Evolutionary conservation across 1,139 yeast species (phyloP).

Genomic region (Kodamaea suecica): DNA sequence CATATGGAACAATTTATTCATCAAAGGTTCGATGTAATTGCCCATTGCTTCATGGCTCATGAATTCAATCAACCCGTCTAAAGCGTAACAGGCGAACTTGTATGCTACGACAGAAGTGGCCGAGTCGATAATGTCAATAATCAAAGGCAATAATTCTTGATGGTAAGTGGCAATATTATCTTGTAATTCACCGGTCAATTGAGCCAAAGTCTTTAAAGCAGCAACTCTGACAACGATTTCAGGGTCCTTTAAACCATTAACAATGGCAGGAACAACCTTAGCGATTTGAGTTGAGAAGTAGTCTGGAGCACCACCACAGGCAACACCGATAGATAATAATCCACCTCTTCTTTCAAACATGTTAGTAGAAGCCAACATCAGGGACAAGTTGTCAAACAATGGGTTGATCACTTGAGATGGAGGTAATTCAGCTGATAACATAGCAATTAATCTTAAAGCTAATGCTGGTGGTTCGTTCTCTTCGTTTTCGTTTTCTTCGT

Average conservation of each 20-base stretch:
- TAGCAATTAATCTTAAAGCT: constrained; percentile 78
- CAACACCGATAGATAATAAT: constrained; percentile 74
- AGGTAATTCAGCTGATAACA: constrained; percentile 79
- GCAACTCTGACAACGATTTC: constrained; percentile 78
- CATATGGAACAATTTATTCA: constrained; percentile 85
- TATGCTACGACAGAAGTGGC: constrained; percentile 83
- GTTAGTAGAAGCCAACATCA: constrained; percentile 60
- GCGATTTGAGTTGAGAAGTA: constrained; percentile 73
- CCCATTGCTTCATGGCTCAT: constrained; percentile 85
- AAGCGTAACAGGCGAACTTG: constrained; percentile 86
- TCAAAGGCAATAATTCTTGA: constrained; percentile 76
- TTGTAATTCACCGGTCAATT: constrained; percentile 79
- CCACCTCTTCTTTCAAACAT: constrained; percentile 87
- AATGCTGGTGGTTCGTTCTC: constrained; percentile 77
- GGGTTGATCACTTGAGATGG: constrained; percentile 89
- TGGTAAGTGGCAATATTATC: constrained; percentile 82
- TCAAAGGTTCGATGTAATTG: constrained; percentile 79
- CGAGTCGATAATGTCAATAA: constrained; percentile 80
- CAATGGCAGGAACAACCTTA: constrained; percentile 68
- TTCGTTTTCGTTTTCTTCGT: constrained; percentile 89
- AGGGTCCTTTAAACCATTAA: constrained; percentile 76
- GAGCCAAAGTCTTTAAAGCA: constrained; percentile 78
- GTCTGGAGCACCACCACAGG: constrained; percentile 94
- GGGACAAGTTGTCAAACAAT: constrained; percentile 64
- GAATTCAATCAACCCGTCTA: constrained; percentile 89